Conservation (phyloP, 495 filamentous ascomycete genomes). For the Penicillium dipodomyicola region DNA sequence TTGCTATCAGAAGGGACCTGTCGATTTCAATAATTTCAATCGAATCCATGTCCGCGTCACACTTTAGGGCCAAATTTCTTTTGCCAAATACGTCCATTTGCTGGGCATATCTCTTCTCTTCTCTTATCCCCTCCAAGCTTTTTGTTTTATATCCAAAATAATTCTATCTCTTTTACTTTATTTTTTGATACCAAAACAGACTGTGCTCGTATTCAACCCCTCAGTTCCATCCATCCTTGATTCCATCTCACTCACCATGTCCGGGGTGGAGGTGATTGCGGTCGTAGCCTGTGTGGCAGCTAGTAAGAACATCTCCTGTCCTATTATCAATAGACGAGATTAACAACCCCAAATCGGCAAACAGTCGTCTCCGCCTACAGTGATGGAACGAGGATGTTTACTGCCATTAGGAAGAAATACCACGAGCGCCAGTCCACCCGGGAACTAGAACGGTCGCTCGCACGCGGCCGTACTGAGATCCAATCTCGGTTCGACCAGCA, state of each 20-base stretch:
- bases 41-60: background rate
- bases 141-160: background rate
- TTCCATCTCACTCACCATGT: conserved; percentile 11
- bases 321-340: background rate
- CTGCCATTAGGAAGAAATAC: conserved; percentile 38
- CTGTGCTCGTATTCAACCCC: background rate
- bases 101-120: background rate
- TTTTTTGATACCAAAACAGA: background rate
- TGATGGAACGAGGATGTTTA: conserved; percentile 37
- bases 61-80: background rate
- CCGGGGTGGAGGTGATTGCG: conserved; percentile 28
- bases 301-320: conserved; percentile 11
- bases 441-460: conserved; percentile 37
- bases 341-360: background rate
- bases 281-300: conserved; percentile 43
- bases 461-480: conserved; percentile 29
- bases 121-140: background rate
- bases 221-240: background rate
- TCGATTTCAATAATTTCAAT: conserved; percentile 3
- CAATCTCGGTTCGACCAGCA: conserved; percentile 31
- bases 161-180: background rate
- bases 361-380: conserved; percentile 44
- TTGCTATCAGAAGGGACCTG: conserved; percentile 7
- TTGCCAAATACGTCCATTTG: background rate
- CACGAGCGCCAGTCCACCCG: conserved; percentile 19